A percentile compares a stretch with the other conserved stretches of the same genome.
These are phyloP conservation scores for Musa beccarii DNA, from an alignment of 176 grass and related monocot genomes.

Conservation along the genomic window DNA sequence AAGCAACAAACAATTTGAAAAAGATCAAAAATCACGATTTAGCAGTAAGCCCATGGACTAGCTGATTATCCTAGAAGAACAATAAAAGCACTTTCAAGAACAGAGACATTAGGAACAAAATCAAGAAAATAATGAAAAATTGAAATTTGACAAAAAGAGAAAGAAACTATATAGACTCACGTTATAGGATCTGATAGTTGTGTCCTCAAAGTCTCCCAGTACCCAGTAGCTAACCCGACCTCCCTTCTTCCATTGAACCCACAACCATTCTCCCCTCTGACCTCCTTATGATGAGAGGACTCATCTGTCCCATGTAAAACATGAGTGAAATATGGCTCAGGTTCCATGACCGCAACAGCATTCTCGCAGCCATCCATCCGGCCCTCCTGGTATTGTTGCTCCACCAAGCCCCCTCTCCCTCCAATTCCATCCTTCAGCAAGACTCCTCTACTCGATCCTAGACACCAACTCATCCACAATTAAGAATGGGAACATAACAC, in stretches of 20 bases:
- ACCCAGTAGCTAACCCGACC: slow-evolving; percentile 34
- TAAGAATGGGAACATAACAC: slow-evolving; percentile 13
- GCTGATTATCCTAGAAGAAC: not conserved
- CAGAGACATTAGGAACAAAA: not conserved
- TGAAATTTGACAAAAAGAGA: not conserved
- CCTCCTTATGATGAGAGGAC: slow-evolving; percentile 22
- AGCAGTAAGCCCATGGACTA: not conserved
- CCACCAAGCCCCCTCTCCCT: slow-evolving; percentile 15
- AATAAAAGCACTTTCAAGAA: not conserved
- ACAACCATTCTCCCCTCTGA: slow-evolving; percentile 44
- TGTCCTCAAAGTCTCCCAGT: slow-evolving; percentile 50
- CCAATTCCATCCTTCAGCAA: slow-evolving; percentile 19
- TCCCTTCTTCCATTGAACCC: slow-evolving; percentile 42
- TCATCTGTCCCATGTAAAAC: slow-evolving; percentile 21
- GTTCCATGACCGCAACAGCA: slow-evolving; percentile 8
- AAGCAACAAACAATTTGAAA: too few relatives aligned
- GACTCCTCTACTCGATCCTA: slow-evolving; percentile 1
- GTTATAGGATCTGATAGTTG: slow-evolving; percentile 52
- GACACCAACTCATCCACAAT: slow-evolving; percentile 2
- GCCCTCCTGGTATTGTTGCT: slow-evolving; percentile 19
- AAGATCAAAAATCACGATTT: not conserved
- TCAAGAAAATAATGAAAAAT: not conserved
- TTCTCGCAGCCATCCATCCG: slow-evolving; percentile 10
- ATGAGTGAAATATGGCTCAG: slow-evolving; percentile 13
- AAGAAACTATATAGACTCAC: slow-evolving; percentile 25